phyloP scores from a whole-genome alignment of 148 eudicot species.

The Pharnaceum exiguum region DNA sequence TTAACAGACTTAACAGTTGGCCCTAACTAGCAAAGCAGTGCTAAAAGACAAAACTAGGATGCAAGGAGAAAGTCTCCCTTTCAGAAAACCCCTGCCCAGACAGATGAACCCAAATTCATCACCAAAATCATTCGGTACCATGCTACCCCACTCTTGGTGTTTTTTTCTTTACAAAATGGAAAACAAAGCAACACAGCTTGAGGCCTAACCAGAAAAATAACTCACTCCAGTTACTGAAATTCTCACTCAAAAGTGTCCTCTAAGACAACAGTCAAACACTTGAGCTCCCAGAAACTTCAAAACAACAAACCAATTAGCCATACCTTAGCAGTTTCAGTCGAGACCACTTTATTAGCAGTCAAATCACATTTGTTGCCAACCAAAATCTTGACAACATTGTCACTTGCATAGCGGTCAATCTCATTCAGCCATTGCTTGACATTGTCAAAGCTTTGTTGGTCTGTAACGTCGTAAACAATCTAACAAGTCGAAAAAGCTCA shows the following conservation, averaged over 20 bases:
- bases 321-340: slow-evolving; percentile 40
- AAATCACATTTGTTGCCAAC: slow-evolving; percentile 43
- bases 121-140: too few relatives aligned
- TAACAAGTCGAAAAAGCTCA: slow-evolving; percentile 4
- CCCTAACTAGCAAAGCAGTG: too few relatives aligned
- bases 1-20: too few relatives aligned
- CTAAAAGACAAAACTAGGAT: too few relatives aligned
- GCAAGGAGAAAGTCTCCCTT: too few relatives aligned
- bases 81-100: too few relatives aligned
- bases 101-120: too few relatives aligned
- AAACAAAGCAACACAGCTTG: too few relatives aligned
- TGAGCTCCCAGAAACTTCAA: background rate
- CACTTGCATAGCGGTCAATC: slow-evolving; percentile 46
- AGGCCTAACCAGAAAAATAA: too few relatives aligned
- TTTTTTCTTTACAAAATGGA: too few relatives aligned
- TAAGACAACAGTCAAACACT: background rate
- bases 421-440: slow-evolving; percentile 46
- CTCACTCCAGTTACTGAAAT: too few relatives aligned
- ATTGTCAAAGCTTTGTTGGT: slow-evolving; percentile 44
- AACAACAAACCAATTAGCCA: background rate
- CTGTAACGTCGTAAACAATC: slow-evolving; percentile 45
- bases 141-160: too few relatives aligned
- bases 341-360: slow-evolving; percentile 40
- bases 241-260: background rate
- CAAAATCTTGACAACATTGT: slow-evolving; percentile 43